Percentiles rank a stretch among this genome's conserved stretches.
These are phyloP conservation scores for Leccinellum rugosiceps DNA, from an alignment of 768 basidiomycete genomes.

Conservation along the genomic window DNA sequence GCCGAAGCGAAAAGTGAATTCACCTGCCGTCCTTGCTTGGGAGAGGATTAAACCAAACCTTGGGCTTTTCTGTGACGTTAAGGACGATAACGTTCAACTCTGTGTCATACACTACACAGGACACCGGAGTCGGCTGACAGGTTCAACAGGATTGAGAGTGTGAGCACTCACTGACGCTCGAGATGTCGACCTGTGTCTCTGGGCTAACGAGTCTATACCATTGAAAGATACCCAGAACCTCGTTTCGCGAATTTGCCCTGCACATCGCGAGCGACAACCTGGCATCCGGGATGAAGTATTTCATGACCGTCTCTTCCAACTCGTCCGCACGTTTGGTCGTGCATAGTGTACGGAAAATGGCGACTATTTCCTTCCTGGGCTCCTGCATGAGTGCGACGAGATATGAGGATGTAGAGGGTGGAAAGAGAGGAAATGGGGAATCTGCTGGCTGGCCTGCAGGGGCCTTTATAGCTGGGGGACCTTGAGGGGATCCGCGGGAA, in stretches of 20 bases:
- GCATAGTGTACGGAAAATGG: constrained; percentile 44
- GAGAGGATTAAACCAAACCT: constrained; percentile 47
- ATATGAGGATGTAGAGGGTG: neutral
- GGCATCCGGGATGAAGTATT: constrained; percentile 54
- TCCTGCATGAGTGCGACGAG: constrained; percentile 46
- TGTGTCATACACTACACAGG: constrained; percentile 46
- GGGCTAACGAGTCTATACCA: constrained; percentile 69
- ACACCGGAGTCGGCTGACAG: neutral
- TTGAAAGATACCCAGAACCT: constrained; percentile 54
- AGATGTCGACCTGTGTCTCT: constrained; percentile 38
- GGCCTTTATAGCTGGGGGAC: constrained; percentile 16
- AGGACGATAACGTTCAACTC: constrained; percentile 40
- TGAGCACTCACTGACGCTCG: constrained; percentile 41
- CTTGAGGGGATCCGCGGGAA: neutral
- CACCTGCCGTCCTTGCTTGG: constrained; percentile 48
- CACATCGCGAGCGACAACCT: constrained; percentile 60
- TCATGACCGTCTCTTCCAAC: constrained; percentile 44
- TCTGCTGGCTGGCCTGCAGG: neutral
- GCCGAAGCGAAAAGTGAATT: constrained; percentile 4
- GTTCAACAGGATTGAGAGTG: neutral
- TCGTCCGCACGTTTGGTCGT: constrained; percentile 47
- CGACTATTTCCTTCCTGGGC: constrained; percentile 47
- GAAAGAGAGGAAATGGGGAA: neutral
- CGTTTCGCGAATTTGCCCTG: constrained; percentile 50
- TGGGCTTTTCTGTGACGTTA: constrained; percentile 44